Evolutionary conservation across 257 asterid species (phyloP).

Genomic region (Jaltomata sinuosa): DNA sequence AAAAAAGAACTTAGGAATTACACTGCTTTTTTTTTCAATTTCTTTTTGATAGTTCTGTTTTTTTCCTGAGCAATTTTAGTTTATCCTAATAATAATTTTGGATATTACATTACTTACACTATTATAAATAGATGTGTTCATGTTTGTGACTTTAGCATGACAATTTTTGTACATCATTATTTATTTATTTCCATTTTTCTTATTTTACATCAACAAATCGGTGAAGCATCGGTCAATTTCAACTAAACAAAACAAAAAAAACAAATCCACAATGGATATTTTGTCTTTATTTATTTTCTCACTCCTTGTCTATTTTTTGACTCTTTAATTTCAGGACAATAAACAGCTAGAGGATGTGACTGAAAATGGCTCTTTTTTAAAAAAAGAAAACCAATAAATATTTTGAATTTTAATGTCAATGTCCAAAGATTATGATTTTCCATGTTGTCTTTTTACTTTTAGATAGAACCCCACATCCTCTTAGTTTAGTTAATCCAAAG

Average conservation of each 20-base stretch:
- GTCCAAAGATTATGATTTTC: background rate
- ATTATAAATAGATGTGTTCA: background rate
- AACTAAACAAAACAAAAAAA: background rate
- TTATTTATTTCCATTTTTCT: background rate
- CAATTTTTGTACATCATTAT: background rate
- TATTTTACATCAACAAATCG: background rate
- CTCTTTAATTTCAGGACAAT: background rate
- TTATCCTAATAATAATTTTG: background rate
- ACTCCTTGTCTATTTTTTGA: background rate
- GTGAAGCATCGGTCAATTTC: background rate
- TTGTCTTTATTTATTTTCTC: background rate
- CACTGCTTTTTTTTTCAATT: too few species aligned
- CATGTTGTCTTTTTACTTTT: background rate
- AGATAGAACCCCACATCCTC: background rate
- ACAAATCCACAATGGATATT: background rate
- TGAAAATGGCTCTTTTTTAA: background rate
- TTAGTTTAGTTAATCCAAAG: background rate
- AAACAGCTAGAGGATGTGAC: background rate
- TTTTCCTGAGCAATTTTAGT: background rate
- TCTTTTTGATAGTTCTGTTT: background rate
- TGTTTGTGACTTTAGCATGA: background rate
- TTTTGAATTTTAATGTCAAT: background rate
- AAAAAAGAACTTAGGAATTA: background rate
- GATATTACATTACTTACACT: background rate
- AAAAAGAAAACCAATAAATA: background rate